Evolutionary conservation across 2,329 filamentous ascomycete genomes (phyloP).

Genomic region (Ophiostoma perfectum): DNA sequence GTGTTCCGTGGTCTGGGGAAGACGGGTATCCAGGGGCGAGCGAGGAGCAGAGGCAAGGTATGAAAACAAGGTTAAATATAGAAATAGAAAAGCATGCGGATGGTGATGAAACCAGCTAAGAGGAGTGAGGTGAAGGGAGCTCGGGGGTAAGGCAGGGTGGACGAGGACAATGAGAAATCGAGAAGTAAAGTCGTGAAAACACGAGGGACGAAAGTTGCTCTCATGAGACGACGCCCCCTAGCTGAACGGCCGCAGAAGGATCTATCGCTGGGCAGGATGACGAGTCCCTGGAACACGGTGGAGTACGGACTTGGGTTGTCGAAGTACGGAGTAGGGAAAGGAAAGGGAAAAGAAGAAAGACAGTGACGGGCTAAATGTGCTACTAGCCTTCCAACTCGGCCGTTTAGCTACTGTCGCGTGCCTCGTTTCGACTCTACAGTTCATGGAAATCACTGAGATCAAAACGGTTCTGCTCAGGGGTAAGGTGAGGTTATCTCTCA

Average conservation of each 20-base stretch:
- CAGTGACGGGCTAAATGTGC: background rate
- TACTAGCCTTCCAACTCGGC: background rate
- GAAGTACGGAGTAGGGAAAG: background rate
- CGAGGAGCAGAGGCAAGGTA: background rate
- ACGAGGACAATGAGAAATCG: background rate
- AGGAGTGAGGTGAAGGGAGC: background rate
- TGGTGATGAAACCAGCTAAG: background rate
- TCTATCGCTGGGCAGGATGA: background rate
- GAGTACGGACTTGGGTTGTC: background rate
- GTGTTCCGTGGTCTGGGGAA: background rate
- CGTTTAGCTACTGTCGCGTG: no score
- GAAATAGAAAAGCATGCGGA: background rate
- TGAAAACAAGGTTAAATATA: constrained; percentile 4
- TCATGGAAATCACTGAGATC: no score
- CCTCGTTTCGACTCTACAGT: no score
- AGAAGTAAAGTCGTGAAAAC: background rate
- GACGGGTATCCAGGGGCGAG: background rate
- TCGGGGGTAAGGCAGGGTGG: background rate
- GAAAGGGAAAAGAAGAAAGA: background rate
- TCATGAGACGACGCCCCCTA: constrained; percentile 3
- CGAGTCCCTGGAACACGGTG: constrained; percentile 5
- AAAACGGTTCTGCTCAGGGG: no score
- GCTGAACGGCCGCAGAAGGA: constrained; percentile 1
- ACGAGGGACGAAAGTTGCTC: background rate
- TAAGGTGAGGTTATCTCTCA: no score